Conservation (phyloP, 2,329 filamentous ascomycete species). For the Penicillium sclerotiorum region DNA sequence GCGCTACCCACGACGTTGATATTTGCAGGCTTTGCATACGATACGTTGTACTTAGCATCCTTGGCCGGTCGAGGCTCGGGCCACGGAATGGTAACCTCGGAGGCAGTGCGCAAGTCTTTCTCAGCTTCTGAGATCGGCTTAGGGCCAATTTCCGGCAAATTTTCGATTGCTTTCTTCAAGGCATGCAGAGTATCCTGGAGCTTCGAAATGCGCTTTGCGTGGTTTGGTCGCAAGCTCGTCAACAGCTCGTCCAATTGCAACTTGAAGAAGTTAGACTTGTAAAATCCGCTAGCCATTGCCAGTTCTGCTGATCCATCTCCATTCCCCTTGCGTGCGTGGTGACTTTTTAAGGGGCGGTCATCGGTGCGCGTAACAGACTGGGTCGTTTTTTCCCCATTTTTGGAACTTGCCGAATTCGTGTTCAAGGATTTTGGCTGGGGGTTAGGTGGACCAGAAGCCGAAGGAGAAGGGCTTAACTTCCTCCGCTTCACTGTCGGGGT, state of each 20-base stretch:
- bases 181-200: conserved; percentile 58
- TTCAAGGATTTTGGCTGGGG: conserved; percentile 15
- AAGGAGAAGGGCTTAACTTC: conserved; percentile 46
- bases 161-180: conserved; percentile 61
- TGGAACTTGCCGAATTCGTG: conserved; percentile 25
- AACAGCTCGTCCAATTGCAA: conserved; percentile 68
- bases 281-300: conserved; percentile 53
- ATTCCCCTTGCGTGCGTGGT: conserved; percentile 20
- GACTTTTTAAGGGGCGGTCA: conserved; percentile 24
- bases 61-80: conserved; percentile 76
- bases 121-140: conserved; percentile 66
- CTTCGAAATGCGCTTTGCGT: conserved; percentile 57
- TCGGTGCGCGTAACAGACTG: conserved; percentile 17
- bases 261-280: conserved; percentile 69
- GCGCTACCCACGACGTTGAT: conserved; percentile 92
- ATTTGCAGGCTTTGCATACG: conserved; percentile 72
- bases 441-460: conserved; percentile 9
- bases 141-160: conserved; percentile 54
- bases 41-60: conserved; percentile 79
- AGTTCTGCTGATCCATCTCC: conserved; percentile 37
- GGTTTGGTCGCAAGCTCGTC: conserved; percentile 58
- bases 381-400: conserved; percentile 31
- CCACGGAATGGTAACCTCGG: conserved; percentile 76
- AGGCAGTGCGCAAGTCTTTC: conserved; percentile 65
- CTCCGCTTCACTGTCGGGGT: conserved; percentile 47